phyloP scores from a whole-genome alignment of 768 basidiomycete genomes.

The Russula compacta region DNA sequence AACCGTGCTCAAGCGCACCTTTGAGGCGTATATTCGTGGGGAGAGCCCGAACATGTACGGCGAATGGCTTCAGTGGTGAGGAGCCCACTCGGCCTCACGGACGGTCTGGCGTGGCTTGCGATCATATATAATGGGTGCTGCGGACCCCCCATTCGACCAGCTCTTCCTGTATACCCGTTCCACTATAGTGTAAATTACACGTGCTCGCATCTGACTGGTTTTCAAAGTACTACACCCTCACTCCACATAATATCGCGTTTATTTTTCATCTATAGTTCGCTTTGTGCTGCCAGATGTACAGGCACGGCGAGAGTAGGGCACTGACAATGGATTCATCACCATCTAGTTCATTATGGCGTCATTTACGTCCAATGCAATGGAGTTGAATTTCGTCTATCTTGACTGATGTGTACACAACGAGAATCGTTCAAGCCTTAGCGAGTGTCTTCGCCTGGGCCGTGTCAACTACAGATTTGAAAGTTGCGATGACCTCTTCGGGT shows the following conservation, averaged over 20 bases:
- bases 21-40: conserved; percentile 85
- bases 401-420: background rate
- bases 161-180: conserved; percentile 13
- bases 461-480: conserved; percentile 61
- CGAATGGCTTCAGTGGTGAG: conserved; percentile 51
- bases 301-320: conserved; percentile 7
- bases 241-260: conserved; percentile 11
- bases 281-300: conserved; percentile 1
- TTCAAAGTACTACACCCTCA: conserved; percentile 11
- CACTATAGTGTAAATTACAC: conserved; percentile 17
- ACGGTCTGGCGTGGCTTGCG: conserved; percentile 4
- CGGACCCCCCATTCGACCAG: background rate
- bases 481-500: conserved; percentile 68
- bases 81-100: background rate
- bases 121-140: background rate
- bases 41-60: conserved; percentile 96
- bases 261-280: conserved; percentile 14
- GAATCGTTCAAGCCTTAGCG: conserved; percentile 10
- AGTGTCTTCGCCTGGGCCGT: conserved; percentile 48
- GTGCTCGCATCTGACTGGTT: conserved; percentile 18
- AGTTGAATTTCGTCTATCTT: no score
- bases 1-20: conserved; percentile 89
- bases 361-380: background rate
- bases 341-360: background rate
- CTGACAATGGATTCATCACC: background rate